phyloP scores from a whole-genome alignment of 306 rosid genomes.

The Lagenaria siceraria region DNA sequence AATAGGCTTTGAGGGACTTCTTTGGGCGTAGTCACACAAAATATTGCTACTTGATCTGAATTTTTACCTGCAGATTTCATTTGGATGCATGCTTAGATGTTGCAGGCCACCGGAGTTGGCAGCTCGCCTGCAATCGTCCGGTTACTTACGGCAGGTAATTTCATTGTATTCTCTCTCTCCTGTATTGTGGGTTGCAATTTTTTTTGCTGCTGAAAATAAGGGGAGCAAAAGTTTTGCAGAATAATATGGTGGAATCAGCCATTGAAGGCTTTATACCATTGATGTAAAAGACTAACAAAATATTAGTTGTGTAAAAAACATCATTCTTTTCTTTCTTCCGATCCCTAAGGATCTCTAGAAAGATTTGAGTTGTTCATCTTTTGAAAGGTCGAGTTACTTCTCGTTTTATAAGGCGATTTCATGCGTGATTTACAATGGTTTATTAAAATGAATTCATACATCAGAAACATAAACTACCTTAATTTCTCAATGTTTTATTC shows the following conservation, averaged over 20 bases:
- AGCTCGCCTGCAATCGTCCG: neutral
- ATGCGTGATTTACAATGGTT: neutral
- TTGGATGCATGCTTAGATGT: neutral
- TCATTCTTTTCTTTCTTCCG: neutral
- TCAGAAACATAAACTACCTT: neutral
- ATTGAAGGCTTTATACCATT: slow-evolving; percentile 1
- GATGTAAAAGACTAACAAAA: slow-evolving; percentile 3
- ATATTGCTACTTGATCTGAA: neutral
- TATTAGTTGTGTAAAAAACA: neutral
- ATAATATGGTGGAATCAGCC: neutral
- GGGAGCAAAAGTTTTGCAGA: neutral
- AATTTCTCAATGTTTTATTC: neutral
- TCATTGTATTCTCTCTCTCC: neutral
- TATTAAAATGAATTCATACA: neutral
- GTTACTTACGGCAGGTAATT: neutral
- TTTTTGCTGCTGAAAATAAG: neutral
- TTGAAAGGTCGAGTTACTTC: neutral
- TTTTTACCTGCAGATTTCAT: neutral
- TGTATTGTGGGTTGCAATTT: neutral
- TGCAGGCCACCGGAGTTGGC: neutral
- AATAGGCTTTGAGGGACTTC: slow-evolving; percentile 60
- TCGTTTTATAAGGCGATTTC: neutral
- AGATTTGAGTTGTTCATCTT: neutral
- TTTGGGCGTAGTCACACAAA: slow-evolving; percentile 39
- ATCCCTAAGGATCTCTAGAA: no score